Percentiles rank a stretch among this genome's conserved stretches.
Conservation (phyloP, 352 stramenopile species). For the Globisporangium rhizosaccharum region DNA sequence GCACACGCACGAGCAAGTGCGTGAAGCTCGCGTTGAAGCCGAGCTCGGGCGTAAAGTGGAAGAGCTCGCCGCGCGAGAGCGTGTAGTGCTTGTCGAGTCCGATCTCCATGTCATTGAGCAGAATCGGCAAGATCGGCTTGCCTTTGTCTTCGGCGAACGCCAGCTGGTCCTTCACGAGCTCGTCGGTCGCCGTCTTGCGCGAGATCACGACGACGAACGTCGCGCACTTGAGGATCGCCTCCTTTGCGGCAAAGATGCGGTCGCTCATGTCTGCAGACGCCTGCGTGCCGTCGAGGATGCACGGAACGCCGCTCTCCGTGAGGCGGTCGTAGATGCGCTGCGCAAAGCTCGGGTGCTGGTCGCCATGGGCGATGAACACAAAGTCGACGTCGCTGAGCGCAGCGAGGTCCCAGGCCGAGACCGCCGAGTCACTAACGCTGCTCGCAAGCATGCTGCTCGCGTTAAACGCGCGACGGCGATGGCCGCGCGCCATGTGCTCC, state of each 20-base stretch:
- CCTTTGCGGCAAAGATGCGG: constrained; percentile 63
- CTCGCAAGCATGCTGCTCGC: constrained; percentile 8
- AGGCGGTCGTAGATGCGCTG: constrained; percentile 46
- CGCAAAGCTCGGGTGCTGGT: constrained; percentile 34
- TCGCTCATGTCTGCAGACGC: constrained; percentile 44
- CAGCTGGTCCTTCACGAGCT: constrained; percentile 78
- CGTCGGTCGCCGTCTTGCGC: constrained; percentile 47
- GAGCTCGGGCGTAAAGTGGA: constrained; percentile 77
- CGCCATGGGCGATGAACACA: constrained; percentile 67
- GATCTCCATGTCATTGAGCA: constrained; percentile 75
- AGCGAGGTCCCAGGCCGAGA: constrained; percentile 31
- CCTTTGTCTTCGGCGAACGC: constrained; percentile 80
- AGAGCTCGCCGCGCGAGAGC: constrained; percentile 59
- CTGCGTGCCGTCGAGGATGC: constrained; percentile 47
- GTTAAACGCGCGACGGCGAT: not conserved
- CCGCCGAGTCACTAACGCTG: constrained; percentile 9
- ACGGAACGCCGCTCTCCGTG: constrained; percentile 41
- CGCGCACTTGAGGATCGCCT: constrained; percentile 74
- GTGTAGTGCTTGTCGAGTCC: constrained; percentile 74
- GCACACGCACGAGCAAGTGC: constrained; percentile 39
- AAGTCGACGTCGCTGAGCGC: constrained; percentile 31
- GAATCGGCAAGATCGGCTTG: constrained; percentile 59
- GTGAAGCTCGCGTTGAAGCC: constrained; percentile 75
- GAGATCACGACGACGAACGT: constrained; percentile 73
- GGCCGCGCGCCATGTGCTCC: constrained; percentile 7